Evolutionary conservation across 1,284 basidiomycete genomes (phyloP).

Genomic region (Heterobasidion irregulare): DNA sequence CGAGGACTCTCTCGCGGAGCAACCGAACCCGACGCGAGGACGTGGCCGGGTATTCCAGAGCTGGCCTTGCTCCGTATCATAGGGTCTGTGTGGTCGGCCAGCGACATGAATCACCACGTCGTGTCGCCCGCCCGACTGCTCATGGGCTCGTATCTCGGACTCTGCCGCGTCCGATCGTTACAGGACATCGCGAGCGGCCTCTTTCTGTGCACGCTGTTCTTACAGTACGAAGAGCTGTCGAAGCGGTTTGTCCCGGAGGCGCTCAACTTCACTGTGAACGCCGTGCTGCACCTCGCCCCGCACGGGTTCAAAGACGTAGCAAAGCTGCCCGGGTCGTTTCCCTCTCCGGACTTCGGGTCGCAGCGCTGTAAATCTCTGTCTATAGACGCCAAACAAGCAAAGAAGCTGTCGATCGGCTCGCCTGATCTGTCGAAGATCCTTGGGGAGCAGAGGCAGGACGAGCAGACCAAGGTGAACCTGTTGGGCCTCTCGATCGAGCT

Average conservation of each 20-base stretch:
- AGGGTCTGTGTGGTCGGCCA: constrained; percentile 87
- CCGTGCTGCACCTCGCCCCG: constrained; percentile 68
- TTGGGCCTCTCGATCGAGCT: constrained; percentile 58
- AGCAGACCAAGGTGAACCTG: constrained; percentile 63
- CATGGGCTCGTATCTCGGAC: constrained; percentile 86
- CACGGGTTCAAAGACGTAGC: constrained; percentile 38
- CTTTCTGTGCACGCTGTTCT: constrained; percentile 81
- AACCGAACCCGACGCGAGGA: constrained; percentile 57
- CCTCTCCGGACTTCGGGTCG: constrained; percentile 65
- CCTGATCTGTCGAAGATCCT: constrained; percentile 42
- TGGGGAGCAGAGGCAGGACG: constrained; percentile 25
- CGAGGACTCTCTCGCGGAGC: constrained; percentile 78
- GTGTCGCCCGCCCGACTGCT: constrained; percentile 81
- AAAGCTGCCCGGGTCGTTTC: constrained; percentile 56
- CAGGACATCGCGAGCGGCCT: constrained; percentile 79
- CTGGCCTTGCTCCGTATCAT: constrained; percentile 76
- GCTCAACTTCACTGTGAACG: constrained; percentile 73
- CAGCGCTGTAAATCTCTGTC: constrained; percentile 21
- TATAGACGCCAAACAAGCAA: constrained; percentile 34
- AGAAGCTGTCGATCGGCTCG: constrained; percentile 27
- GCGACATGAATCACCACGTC: constrained; percentile 89
- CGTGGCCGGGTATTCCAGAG: constrained; percentile 86
- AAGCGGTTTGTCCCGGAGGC: constrained; percentile 89
- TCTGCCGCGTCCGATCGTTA: constrained; percentile 72
- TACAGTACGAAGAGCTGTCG: constrained; percentile 79